These are phyloP conservation scores for Fusarium citri DNA, from an alignment of 2,329 filamentous ascomycete species.

Conservation along the genomic window DNA sequence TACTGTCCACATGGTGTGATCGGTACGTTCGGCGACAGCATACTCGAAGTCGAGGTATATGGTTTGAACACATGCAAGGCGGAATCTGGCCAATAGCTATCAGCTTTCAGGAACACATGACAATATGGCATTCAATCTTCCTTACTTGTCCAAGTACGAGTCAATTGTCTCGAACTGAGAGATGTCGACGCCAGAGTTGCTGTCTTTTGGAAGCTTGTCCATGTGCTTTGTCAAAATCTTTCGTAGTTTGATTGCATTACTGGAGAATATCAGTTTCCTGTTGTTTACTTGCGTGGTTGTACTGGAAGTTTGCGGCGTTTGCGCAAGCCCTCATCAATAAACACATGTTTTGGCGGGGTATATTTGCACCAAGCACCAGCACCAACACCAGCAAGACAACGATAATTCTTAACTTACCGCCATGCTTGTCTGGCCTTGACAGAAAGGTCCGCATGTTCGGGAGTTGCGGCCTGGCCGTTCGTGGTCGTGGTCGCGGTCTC, in stretches of 20 bases:
- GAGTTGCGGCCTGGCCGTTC: slow-evolving; percentile 24
- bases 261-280: slow-evolving; percentile 45
- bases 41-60: slow-evolving; percentile 79
- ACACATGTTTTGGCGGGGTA: slow-evolving; percentile 16
- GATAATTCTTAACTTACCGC: slow-evolving; percentile 52
- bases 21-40: slow-evolving; percentile 71
- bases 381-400: slow-evolving; percentile 1
- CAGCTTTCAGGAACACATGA: slow-evolving; percentile 26
- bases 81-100: slow-evolving; percentile 64
- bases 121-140: slow-evolving; percentile 15
- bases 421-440: slow-evolving; percentile 53
- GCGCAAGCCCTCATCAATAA: slow-evolving; percentile 19
- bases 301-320: slow-evolving; percentile 1
- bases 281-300: slow-evolving; percentile 28
- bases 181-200: slow-evolving; percentile 53
- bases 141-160: slow-evolving; percentile 57
- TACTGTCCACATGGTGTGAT: slow-evolving; percentile 80
- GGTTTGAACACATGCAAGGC: slow-evolving; percentile 75
- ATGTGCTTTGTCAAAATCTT: slow-evolving; percentile 58
- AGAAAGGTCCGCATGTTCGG: slow-evolving; percentile 40
- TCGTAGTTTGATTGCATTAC: slow-evolving; percentile 58
- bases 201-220: slow-evolving; percentile 55
- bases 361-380: slow-evolving; percentile 4
- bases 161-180: slow-evolving; percentile 59
- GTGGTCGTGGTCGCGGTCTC: slow-evolving; percentile 18